A percentile compares a stretch with the other conserved stretches of the same genome.
Evolutionary conservation across 202 grass and related monocot species (phyloP).

Genomic region (Brachypodium distachyon): DNA sequence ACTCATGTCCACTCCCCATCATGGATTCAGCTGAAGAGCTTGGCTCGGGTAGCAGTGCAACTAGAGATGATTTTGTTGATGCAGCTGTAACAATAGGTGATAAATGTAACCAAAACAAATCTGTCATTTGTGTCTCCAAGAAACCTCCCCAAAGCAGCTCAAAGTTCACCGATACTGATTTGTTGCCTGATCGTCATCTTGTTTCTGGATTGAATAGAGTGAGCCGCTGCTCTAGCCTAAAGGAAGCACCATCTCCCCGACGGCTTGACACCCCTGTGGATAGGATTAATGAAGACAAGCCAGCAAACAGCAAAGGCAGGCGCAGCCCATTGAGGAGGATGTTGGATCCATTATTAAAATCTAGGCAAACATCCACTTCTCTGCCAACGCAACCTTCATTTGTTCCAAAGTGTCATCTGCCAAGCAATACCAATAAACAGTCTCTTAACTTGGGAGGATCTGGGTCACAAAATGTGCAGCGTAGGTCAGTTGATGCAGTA

Average conservation of each 20-base stretch:
- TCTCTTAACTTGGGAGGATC: conserved; percentile 27
- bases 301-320: conserved; percentile 51
- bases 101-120: conserved; percentile 11
- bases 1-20: conserved; percentile 66
- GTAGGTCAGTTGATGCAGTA: conserved; percentile 46
- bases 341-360: conserved; percentile 84
- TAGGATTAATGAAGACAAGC: conserved; percentile 44
- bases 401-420: conserved; percentile 39
- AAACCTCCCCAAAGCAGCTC: conserved; percentile 3
- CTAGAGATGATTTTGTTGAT: conserved; percentile 10
- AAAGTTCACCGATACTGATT: conserved; percentile 33
- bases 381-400: conserved; percentile 34
- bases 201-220: conserved; percentile 34
- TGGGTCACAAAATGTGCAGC: conserved; percentile 18
- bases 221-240: conserved; percentile 54
- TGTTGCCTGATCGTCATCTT: conserved; percentile 24
- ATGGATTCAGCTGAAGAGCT: conserved; percentile 27
- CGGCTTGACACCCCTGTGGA: conserved; percentile 19
- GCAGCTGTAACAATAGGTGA: conserved; percentile 6
- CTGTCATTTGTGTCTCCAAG: background rate
- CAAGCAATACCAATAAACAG: conserved; percentile 23
- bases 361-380: conserved; percentile 41
- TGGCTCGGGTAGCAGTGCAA: conserved; percentile 11
- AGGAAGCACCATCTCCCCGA: conserved; percentile 30
- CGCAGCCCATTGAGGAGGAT: conserved; percentile 92